Evolutionary conservation across 441 rosid genomes (phyloP), one percentile per base, ranked within the genome.

Genomic region (Breynia disticha): DNA sequence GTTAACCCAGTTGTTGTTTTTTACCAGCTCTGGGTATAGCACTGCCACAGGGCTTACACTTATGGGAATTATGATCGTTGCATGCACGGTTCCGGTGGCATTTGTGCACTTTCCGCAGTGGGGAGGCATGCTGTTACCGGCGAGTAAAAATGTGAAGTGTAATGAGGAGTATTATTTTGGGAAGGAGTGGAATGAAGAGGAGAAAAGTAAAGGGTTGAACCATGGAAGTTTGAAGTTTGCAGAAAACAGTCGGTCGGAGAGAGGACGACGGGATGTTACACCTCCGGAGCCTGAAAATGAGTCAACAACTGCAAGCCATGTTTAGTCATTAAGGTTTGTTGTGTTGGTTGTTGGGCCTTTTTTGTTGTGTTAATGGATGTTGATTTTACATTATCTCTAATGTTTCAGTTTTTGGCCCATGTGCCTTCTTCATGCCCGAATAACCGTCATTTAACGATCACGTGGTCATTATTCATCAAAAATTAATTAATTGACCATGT

Each of bases 41-140:
- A 78, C 84, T 1, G 74, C 74, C 1, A 74, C 79, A 0, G 81
- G 87, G 47, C 52, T 80, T 42, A 50, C 72, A 0, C 51, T 75
- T 43, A 83, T 79, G 87, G 87, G 85, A 2, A 62, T 79, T 10
- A 83, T 76, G 95, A 79, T 78, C 2, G 80, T 86, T 19, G 72
- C 68, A 28, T 81, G 78, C 56, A 73, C 95, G 0, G 56, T 81
- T 43, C 83, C 86, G 0, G 78, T 76, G 39, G 53, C 78, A 0
- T 32, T 71, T n/a, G 74, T 81, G 44, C 81, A 83, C 63, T 83
- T 83, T 41, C 91, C 87, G 0, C 86, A 83, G 39, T 83, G 90
- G 87, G 85, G 85, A 28, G 75, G 83, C 55, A 79, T 83, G 86
- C 73, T 79, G 11, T 67, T 74, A 47, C 64, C 70, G 14, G 73